Percentiles rank a stretch among this genome's conserved stretches.
phyloP scores from a whole-genome alignment of 345 rosid genomes.

The Populus ilicifolia region DNA sequence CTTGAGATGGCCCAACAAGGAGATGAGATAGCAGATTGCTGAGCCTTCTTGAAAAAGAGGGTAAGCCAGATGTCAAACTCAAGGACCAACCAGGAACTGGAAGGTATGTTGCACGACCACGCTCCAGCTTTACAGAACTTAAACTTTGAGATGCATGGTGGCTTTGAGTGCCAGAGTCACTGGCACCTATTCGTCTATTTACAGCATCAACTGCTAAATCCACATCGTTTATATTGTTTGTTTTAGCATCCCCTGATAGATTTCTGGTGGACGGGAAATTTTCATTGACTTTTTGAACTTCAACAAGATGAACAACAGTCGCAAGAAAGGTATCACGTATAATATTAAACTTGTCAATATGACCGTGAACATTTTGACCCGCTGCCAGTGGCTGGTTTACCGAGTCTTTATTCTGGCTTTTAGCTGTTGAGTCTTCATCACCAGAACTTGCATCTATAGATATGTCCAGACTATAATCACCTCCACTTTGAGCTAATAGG shows the following conservation, averaged over 20 bases:
- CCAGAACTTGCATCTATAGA: constrained; percentile 3
- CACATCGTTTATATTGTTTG: constrained; percentile 25
- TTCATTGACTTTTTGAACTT: constrained; percentile 31
- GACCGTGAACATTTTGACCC: constrained; percentile 19
- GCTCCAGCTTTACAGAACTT: constrained; percentile 34
- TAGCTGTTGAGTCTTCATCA: constrained; percentile 29
- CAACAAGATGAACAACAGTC: constrained; percentile 48
- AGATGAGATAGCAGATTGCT: constrained; percentile 29
- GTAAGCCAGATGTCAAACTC: constrained; percentile 24
- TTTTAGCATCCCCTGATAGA: constrained; percentile 26
- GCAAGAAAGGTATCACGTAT: constrained; percentile 62
- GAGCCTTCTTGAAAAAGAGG: constrained; percentile 32
- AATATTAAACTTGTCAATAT: constrained; percentile 31
- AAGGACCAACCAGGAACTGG: constrained; percentile 27
- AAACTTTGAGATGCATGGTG: constrained; percentile 26
- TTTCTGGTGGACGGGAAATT: constrained; percentile 25
- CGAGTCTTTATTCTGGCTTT: constrained; percentile 25
- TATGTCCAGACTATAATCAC: constrained; percentile 22
- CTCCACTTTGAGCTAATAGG: constrained; percentile 38
- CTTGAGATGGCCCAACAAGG: constrained; percentile 41
- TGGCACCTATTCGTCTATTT: constrained; percentile 22
- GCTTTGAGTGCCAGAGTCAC: constrained; percentile 32
- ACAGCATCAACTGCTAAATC: constrained; percentile 26
- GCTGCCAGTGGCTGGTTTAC: constrained; percentile 11
- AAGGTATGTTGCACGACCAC: constrained; percentile 33